Percentiles rank a stretch among this genome's conserved stretches.
phyloP scores from a whole-genome alignment of 495 filamentous ascomycete genomes.

The Staphylotrichum tortipilum region DNA sequence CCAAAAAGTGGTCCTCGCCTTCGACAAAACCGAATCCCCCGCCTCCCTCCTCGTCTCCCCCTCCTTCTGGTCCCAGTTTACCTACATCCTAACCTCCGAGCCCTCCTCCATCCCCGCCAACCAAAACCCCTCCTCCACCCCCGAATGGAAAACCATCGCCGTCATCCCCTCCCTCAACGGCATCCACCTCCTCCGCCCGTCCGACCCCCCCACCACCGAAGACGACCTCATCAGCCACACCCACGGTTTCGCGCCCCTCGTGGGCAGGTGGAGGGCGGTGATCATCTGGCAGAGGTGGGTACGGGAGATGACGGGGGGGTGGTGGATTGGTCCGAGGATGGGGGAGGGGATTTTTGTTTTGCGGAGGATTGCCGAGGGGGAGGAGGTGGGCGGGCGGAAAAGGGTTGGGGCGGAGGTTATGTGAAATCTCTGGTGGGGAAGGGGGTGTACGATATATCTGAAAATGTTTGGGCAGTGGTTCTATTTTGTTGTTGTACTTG shows the following conservation, averaged over 20 bases:
- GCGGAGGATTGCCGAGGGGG: conserved; percentile 32
- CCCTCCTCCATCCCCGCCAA: conserved; percentile 33
- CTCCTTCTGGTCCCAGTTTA: conserved; percentile 71
- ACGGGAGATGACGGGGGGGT: conserved; percentile 43
- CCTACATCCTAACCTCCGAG: conserved; percentile 74
- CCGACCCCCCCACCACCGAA: too few species aligned
- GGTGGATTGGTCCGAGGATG: conserved; percentile 57
- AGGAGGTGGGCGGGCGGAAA: conserved; percentile 5
- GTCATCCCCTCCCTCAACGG: conserved; percentile 65
- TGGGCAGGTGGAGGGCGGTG: conserved; percentile 28
- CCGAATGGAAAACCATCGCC: conserved; percentile 63
- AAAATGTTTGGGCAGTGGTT: too few species aligned
- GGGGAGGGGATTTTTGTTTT: conserved; percentile 50
- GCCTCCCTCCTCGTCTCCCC: conserved; percentile 45
- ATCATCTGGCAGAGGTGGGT: conserved; percentile 23
- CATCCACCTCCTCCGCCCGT: conserved; percentile 54
- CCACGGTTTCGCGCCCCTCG: conserved; percentile 16
- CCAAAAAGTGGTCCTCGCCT: conserved; percentile 22
- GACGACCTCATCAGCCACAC: too few species aligned
- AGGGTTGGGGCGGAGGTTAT: neutral
- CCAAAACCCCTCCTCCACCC: conserved; percentile 41
- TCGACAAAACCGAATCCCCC: conserved; percentile 59
- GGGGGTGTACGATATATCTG: too few species aligned
- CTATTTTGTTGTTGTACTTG: too few species aligned
- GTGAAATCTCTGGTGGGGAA: too few species aligned